Conservation (phyloP, 805 yeast species). For the Candida mattraensis region DNA sequence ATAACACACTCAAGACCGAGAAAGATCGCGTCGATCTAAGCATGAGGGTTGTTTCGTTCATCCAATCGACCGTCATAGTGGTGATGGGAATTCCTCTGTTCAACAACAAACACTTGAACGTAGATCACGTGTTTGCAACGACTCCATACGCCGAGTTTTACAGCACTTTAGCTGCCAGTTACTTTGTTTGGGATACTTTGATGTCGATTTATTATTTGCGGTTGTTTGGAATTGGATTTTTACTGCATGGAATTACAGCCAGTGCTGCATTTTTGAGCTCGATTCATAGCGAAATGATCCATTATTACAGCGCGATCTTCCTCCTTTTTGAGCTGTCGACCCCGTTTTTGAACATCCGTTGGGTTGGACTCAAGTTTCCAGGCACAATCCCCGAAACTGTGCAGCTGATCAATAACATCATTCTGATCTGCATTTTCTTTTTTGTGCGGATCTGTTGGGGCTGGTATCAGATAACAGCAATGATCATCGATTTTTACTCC, state of each 20-base stretch:
- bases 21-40: conserved; percentile 31
- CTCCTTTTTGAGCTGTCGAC: conserved; percentile 38
- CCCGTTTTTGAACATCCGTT: conserved; percentile 37
- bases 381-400: conserved; percentile 25
- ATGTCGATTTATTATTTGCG: conserved; percentile 29
- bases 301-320: conserved; percentile 36
- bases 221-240: conserved; percentile 36
- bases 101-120: conserved; percentile 26
- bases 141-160: conserved; percentile 36
- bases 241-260: conserved; percentile 38
- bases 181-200: conserved; percentile 38
- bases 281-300: conserved; percentile 28
- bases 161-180: conserved; percentile 32
- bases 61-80: conserved; percentile 35
- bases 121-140: conserved; percentile 33
- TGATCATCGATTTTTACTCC: conserved; percentile 29
- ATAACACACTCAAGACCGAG: conserved; percentile 13
- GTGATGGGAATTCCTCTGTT: conserved; percentile 31
- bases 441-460: conserved; percentile 39
- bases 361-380: conserved; percentile 37
- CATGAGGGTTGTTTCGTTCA: conserved; percentile 34
- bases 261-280: conserved; percentile 32
- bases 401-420: conserved; percentile 34
- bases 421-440: conserved; percentile 36
- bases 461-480: conserved; percentile 35